These are phyloP conservation scores for Conoideocrella luteorostrata DNA, from an alignment of 2,329 filamentous ascomycete species.

Conservation along the genomic window DNA sequence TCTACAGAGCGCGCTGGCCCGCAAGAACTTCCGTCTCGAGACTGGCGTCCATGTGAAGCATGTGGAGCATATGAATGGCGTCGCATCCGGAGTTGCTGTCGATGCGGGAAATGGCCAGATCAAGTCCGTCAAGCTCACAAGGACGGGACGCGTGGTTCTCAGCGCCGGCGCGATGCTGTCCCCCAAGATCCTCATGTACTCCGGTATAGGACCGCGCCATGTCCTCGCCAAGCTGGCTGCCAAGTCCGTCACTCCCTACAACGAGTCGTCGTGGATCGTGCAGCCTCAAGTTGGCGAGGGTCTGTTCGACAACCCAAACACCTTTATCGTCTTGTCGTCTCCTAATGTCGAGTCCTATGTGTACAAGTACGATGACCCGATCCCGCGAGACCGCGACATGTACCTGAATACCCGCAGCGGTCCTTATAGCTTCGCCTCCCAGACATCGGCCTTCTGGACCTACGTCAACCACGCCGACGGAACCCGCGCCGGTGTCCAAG, in stretches of 20 bases:
- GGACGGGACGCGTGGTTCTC: slow-evolving; percentile 27
- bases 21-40: slow-evolving; percentile 37
- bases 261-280: slow-evolving; percentile 38
- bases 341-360: slow-evolving; percentile 39
- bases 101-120: slow-evolving; percentile 23
- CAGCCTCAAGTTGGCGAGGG: slow-evolving; percentile 41
- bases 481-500: slow-evolving; percentile 38
- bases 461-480: slow-evolving; percentile 36
- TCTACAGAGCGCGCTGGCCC: slow-evolving; percentile 37
- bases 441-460: slow-evolving; percentile 48
- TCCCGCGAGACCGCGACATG: slow-evolving; percentile 32
- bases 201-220: slow-evolving; percentile 33
- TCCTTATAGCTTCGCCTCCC: slow-evolving; percentile 45
- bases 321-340: slow-evolving; percentile 41
- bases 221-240: slow-evolving; percentile 24
- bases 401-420: slow-evolving; percentile 44
- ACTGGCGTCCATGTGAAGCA: slow-evolving; percentile 36
- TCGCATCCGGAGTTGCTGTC: slow-evolving; percentile 36
- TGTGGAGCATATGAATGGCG: slow-evolving; percentile 31
- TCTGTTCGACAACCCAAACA: slow-evolving; percentile 51
- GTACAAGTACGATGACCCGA: slow-evolving; percentile 39
- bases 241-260: slow-evolving; percentile 14
- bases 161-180: slow-evolving; percentile 33
- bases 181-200: slow-evolving; percentile 37
- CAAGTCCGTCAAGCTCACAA: slow-evolving; percentile 23